Evolutionary conservation across 106 monocot genomes (phyloP).

Genomic region (Phalaenopsis equestris): DNA sequence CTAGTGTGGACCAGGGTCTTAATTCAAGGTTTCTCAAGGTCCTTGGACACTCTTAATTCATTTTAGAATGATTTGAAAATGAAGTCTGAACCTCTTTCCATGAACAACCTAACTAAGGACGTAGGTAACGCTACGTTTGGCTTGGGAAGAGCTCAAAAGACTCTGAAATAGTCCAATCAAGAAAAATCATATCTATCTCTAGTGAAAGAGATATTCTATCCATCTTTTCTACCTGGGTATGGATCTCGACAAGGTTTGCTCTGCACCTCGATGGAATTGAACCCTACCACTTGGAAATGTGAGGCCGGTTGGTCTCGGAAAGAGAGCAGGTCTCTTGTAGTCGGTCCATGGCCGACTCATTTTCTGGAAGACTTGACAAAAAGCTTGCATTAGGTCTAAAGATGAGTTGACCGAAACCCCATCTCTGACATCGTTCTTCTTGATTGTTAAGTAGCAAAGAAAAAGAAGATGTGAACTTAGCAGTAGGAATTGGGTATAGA

Average conservation of each 20-base stretch:
- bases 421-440: constrained; percentile 2
- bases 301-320: not conserved
- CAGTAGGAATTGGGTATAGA: no score
- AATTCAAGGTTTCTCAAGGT: not conserved
- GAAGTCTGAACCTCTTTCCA: not conserved
- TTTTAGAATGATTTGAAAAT: no score
- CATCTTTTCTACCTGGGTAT: not conserved
- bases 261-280: not conserved
- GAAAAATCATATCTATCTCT: not conserved
- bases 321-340: not conserved
- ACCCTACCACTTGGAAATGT: constrained; percentile 1
- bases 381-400: no score
- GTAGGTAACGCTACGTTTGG: constrained; percentile 1
- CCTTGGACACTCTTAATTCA: not conserved
- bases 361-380: no score
- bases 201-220: constrained; percentile 1
- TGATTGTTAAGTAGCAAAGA: not conserved
- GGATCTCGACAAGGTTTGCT: constrained; percentile 1
- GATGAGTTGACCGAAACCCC: not conserved
- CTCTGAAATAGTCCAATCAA: not conserved
- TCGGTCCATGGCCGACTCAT: no score
- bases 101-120: constrained; percentile 1
- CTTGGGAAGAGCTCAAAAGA: not conserved
- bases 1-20: no score
- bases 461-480: not conserved